These are phyloP conservation scores for Calycina marina DNA, from an alignment of 2,329 filamentous ascomycete species.

Conservation along the genomic window DNA sequence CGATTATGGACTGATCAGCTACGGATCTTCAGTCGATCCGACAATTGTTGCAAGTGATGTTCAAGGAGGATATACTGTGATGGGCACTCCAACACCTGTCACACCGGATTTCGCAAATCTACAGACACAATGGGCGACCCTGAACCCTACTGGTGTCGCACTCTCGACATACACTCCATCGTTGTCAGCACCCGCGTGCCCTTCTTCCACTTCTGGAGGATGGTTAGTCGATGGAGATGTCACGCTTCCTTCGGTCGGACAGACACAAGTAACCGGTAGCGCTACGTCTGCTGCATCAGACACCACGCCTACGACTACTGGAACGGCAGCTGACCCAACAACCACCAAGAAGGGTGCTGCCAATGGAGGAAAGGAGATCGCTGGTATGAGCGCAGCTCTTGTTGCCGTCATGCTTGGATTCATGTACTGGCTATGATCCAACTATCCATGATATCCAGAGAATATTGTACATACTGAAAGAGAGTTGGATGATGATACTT, in stretches of 20 bases:
- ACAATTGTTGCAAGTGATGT: conserved; percentile 38
- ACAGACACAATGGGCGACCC: conserved; percentile 58
- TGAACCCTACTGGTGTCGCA: conserved; percentile 54
- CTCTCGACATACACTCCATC: conserved; percentile 49
- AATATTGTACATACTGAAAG: conserved; percentile 1
- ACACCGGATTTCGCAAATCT: conserved; percentile 68
- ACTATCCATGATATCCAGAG: conserved; percentile 1
- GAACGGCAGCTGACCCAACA: conserved; percentile 22
- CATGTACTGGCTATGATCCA: conserved; percentile 29
- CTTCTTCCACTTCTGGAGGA: conserved; percentile 47
- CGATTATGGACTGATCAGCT: conserved; percentile 67
- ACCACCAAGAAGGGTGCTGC: conserved; percentile 28
- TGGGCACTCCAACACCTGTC: conserved; percentile 59
- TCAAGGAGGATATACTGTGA: conserved; percentile 51
- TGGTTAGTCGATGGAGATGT: conserved; percentile 64
- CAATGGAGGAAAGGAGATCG: conserved; percentile 31
- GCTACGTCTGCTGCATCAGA: conserved; percentile 20
- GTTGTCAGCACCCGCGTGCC: conserved; percentile 53
- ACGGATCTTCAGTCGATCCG: conserved; percentile 44
- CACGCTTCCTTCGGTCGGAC: conserved; percentile 52
- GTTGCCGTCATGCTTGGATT: conserved; percentile 37
- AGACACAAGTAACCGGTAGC: conserved; percentile 15
- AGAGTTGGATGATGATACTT: too few relatives aligned
- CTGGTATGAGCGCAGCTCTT: conserved; percentile 34
- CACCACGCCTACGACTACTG: conserved; percentile 20